A percentile compares a stretch with the other conserved stretches of the same genome.
Evolutionary conservation across 169 alveolate species (phyloP).

Genomic region (Besnoitia besnoiti): DNA sequence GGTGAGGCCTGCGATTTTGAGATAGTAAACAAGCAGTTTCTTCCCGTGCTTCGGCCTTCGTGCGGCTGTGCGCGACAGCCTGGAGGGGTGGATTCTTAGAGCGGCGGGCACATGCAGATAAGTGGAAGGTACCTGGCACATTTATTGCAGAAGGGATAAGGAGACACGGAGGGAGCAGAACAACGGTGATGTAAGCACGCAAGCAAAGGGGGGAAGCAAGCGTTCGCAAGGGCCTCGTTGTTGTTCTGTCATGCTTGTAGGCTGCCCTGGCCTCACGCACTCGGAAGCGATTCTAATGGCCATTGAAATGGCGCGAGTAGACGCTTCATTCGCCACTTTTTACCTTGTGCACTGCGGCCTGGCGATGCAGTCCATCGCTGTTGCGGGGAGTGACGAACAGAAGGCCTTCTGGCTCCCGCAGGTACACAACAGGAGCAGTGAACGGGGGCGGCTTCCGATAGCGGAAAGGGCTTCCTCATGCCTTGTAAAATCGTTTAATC

Average conservation of each 20-base stretch:
- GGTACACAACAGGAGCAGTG: neutral
- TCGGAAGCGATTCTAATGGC: constrained; percentile 36
- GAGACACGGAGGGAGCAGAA: neutral
- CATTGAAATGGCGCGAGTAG: constrained; percentile 71
- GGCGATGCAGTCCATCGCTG: constrained; percentile 64
- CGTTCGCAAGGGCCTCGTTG: too few relatives aligned
- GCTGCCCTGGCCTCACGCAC: constrained; percentile 66
- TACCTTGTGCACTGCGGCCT: constrained; percentile 71
- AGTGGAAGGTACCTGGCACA: neutral
- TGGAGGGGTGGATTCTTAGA: neutral
- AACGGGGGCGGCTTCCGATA: too few relatives aligned
- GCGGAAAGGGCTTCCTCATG: too few relatives aligned
- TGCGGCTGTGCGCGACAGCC: neutral
- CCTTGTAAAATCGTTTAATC: too few relatives aligned
- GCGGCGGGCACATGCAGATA: neutral
- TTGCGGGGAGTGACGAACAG: constrained; percentile 69
- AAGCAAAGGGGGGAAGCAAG: too few relatives aligned
- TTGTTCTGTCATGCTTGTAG: neutral
- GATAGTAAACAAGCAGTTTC: neutral
- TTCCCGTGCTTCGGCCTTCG: neutral
- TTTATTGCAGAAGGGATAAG: neutral
- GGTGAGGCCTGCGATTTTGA: constrained; percentile 61
- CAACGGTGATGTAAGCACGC: neutral
- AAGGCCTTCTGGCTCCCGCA: constrained; percentile 62
- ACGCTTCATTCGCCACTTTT: constrained; percentile 72